These are phyloP conservation scores for Leptodermis oblonga DNA, from an alignment of 257 asterid genomes.

Conservation along the genomic window DNA sequence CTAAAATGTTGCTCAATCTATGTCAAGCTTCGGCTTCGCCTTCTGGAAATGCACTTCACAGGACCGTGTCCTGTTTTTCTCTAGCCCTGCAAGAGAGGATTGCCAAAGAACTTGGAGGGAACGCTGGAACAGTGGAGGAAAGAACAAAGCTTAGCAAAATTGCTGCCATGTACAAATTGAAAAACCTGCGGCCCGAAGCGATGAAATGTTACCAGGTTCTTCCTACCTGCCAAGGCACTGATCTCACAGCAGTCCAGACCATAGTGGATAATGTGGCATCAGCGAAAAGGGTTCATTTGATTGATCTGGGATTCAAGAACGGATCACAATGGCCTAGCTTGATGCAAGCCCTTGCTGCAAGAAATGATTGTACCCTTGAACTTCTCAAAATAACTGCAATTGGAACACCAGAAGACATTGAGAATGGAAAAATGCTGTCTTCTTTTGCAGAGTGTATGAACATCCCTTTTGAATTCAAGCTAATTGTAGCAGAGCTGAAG, in stretches of 20 bases:
- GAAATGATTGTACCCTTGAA: slow-evolving; percentile 20
- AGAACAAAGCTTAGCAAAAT: no score
- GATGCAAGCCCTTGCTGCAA: slow-evolving; percentile 39
- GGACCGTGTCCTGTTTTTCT: slow-evolving; percentile 23
- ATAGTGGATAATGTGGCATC: slow-evolving; percentile 32
- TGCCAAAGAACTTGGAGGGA: slow-evolving; percentile 15
- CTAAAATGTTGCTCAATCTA: no score
- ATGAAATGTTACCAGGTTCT: slow-evolving; percentile 1
- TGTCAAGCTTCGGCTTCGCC: slow-evolving; percentile 22
- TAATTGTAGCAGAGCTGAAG: slow-evolving; percentile 20
- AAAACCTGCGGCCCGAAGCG: slow-evolving; percentile 1
- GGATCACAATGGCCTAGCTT: slow-evolving; percentile 41
- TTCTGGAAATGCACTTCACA: slow-evolving; percentile 25
- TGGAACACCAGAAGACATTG: slow-evolving; percentile 28
- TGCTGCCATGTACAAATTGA: not conserved
- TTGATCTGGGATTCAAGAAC: slow-evolving; percentile 29
- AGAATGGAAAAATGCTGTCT: slow-evolving; percentile 26
- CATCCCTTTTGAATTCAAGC: slow-evolving; percentile 21
- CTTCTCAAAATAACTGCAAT: slow-evolving; percentile 43
- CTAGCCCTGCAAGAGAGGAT: slow-evolving; percentile 35
- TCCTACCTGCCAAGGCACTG: slow-evolving; percentile 29
- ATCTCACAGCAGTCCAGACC: slow-evolving; percentile 36
- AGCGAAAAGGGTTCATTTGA: slow-evolving; percentile 34
- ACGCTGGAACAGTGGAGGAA: no score
- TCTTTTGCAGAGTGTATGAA: slow-evolving; percentile 33